Evolutionary conservation across 768 basidiomycete species (phyloP).

Genomic region (Hypholoma fasciculare): DNA sequence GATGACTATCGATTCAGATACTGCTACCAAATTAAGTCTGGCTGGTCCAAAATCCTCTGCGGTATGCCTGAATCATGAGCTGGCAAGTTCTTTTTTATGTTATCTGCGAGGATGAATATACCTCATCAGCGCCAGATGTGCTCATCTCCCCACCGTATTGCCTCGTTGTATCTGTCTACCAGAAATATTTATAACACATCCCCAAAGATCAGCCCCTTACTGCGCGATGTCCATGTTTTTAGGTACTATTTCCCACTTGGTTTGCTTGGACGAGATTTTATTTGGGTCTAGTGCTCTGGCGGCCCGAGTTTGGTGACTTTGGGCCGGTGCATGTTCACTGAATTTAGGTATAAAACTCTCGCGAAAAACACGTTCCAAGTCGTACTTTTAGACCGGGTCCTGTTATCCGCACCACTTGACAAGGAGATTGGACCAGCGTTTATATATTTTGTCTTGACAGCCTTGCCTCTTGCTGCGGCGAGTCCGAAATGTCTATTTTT

Average conservation of each 20-base stretch:
- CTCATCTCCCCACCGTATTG: background rate
- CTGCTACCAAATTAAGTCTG: too few species aligned
- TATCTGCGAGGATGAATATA: constrained; percentile 1
- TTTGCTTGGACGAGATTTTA: background rate
- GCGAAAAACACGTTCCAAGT: constrained; percentile 2
- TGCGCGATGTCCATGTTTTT: constrained; percentile 5
- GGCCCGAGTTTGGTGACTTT: background rate
- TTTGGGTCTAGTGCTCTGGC: background rate
- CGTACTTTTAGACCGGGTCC: background rate
- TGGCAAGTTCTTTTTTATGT: constrained; percentile 3
- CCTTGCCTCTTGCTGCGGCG: constrained; percentile 2
- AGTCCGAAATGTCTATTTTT: background rate
- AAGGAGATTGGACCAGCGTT: constrained; percentile 7
- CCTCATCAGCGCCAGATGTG: background rate
- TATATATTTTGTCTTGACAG: background rate
- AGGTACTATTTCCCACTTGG: constrained; percentile 2
- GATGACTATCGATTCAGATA: background rate
- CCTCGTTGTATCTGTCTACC: constrained; percentile 1
- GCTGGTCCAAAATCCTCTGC: background rate
- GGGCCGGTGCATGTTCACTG: background rate
- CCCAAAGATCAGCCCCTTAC: constrained; percentile 6
- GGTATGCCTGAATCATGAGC: constrained; percentile 5
- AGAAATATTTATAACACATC: constrained; percentile 1
- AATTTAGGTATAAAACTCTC: constrained; percentile 5
- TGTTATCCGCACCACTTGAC: background rate